Evolutionary conservation across 1,284 basidiomycete genomes (phyloP).

Genomic region (Puccinia polysora): DNA sequence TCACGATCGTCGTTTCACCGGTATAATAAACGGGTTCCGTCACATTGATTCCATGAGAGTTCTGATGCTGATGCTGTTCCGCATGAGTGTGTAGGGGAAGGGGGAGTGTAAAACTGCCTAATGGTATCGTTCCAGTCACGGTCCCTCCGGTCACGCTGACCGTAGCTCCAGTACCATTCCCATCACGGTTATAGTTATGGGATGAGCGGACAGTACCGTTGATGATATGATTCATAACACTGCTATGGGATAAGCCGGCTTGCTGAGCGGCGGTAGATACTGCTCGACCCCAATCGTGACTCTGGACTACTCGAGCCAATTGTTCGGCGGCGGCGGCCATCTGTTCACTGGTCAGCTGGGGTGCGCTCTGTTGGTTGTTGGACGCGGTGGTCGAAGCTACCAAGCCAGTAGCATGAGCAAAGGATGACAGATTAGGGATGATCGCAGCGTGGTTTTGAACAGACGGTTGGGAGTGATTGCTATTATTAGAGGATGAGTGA

Average conservation of each 20-base stretch:
- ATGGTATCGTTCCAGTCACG: conserved; percentile 66
- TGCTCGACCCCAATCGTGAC: conserved; percentile 49
- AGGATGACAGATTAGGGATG: conserved; percentile 49
- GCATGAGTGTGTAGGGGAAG: conserved; percentile 58
- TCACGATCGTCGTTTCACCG: conserved; percentile 45
- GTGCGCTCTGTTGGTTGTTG: conserved; percentile 44
- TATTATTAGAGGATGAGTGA: conserved; percentile 46
- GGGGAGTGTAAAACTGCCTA: conserved; percentile 56
- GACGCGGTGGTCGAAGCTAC: conserved; percentile 48
- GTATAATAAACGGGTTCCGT: conserved; percentile 39
- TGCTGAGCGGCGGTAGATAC: conserved; percentile 43
- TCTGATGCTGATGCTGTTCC: conserved; percentile 66
- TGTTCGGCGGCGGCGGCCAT: conserved; percentile 51
- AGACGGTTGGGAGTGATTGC: conserved; percentile 44
- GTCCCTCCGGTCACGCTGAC: conserved; percentile 57
- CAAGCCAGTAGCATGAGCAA: conserved; percentile 47
- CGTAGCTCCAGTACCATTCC: conserved; percentile 30
- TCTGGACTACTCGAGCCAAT: conserved; percentile 52
- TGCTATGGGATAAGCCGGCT: conserved; percentile 34
- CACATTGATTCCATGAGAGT: conserved; percentile 55
- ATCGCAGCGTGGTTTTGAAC: conserved; percentile 44
- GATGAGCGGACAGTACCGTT: conserved; percentile 32
- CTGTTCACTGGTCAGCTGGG: conserved; percentile 50
- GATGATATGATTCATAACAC: conserved; percentile 36
- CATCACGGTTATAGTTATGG: conserved; percentile 40